Conservation (phyloP, 75 land plant species). For the Pinus tabuliformis region DNA sequence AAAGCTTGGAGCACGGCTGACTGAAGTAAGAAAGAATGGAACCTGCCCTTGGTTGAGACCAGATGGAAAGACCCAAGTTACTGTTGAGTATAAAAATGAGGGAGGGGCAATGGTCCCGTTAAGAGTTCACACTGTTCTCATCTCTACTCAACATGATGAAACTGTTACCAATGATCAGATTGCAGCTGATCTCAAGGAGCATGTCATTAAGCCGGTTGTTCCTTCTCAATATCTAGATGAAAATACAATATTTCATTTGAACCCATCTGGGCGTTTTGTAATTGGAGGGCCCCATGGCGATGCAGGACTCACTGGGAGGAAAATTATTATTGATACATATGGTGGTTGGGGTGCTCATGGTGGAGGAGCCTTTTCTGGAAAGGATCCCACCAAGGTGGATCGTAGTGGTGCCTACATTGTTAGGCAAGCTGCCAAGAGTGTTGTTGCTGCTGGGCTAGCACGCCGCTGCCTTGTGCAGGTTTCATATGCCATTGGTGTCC, state of each 20-base stretch:
- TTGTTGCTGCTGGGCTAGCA: conserved; percentile 61
- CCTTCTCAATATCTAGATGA: conserved; percentile 57
- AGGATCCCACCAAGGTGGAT: conserved; percentile 60
- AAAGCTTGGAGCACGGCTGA: conserved; percentile 65
- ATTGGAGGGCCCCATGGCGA: conserved; percentile 79
- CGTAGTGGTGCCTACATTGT: conserved; percentile 61
- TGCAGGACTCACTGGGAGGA: conserved; percentile 72
- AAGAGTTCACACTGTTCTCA: conserved; percentile 67
- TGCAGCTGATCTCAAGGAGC: conserved; percentile 53
- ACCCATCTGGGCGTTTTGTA: conserved; percentile 66
- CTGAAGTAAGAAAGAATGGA: conserved; percentile 65
- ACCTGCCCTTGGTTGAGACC: conserved; percentile 66
- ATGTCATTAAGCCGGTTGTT: conserved; percentile 66
- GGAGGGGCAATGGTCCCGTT: conserved; percentile 62
- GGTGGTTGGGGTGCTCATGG: conserved; percentile 38
- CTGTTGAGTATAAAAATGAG: conserved; percentile 60
- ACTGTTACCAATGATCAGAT: conserved; percentile 72
- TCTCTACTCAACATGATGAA: conserved; percentile 80
- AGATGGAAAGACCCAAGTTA: conserved; percentile 72
- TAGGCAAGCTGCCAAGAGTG: conserved; percentile 74
- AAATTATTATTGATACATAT: conserved; percentile 45
- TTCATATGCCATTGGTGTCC: conserved; percentile 39
- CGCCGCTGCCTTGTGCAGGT: conserved; percentile 59
- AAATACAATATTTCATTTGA: conserved; percentile 68
- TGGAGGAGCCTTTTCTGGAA: conserved; percentile 37